A percentile compares a stretch with the other conserved stretches of the same genome.
Conservation (phyloP, 805 yeast species). For the Candida ortonii region DNA sequence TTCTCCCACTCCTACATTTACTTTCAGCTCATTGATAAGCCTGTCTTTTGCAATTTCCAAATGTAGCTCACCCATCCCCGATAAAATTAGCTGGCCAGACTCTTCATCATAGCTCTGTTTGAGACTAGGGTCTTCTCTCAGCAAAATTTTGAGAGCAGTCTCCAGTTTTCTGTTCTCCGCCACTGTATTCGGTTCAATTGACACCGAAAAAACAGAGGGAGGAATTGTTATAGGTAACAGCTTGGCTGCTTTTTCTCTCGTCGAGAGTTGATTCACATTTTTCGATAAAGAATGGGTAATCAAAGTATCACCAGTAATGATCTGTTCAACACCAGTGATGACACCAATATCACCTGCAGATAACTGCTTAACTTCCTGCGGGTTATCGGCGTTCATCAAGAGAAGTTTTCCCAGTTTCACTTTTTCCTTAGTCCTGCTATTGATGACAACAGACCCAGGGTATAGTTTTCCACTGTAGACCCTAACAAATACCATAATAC, state of each 20-base stretch:
- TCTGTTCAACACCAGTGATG: constrained; percentile 66
- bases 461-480: constrained; percentile 80
- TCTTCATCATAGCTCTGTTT: constrained; percentile 73
- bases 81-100: constrained; percentile 79
- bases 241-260: constrained; percentile 43
- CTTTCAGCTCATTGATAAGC: constrained; percentile 75
- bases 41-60: constrained; percentile 84
- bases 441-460: constrained; percentile 59
- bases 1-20: constrained; percentile 74
- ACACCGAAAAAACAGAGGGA: constrained; percentile 87
- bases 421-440: constrained; percentile 66
- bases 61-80: constrained; percentile 98
- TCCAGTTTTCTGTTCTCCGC: constrained; percentile 79
- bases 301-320: constrained; percentile 89
- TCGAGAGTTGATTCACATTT: constrained; percentile 29
- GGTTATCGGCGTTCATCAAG: constrained; percentile 84
- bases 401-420: constrained; percentile 66
- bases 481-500: constrained; percentile 79
- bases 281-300: constrained; percentile 57
- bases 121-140: constrained; percentile 91
- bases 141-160: constrained; percentile 57
- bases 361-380: constrained; percentile 64
- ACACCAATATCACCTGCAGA: constrained; percentile 89
- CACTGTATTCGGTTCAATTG: constrained; percentile 77
- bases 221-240: constrained; percentile 81